Conservation (phyloP, 257 asterid species). For the Echium plantagineum region DNA sequence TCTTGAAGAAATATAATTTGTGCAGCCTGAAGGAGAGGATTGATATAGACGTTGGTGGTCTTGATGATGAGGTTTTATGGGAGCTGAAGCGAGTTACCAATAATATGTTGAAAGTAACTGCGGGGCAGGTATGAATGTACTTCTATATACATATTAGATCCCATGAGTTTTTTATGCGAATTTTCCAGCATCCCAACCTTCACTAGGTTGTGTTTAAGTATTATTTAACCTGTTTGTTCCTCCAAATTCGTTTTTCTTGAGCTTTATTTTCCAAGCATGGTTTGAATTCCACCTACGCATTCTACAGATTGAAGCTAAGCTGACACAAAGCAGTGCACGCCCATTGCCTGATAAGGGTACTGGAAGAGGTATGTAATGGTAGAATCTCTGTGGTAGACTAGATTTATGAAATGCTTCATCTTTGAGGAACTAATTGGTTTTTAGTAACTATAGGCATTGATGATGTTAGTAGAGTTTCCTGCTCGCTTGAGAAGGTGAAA, state of each 20-base stretch:
- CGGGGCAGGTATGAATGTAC: slow-evolving; percentile 24
- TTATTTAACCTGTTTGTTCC: background rate
- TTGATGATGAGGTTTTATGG: slow-evolving; percentile 33
- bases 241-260: too few species aligned
- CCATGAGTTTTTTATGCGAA: background rate
- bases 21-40: slow-evolving; percentile 7
- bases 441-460: slow-evolving; percentile 28
- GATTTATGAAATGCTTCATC: slow-evolving; percentile 23
- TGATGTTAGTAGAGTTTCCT: slow-evolving; percentile 21
- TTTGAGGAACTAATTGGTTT: slow-evolving; percentile 24
- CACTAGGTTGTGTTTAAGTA: slow-evolving; percentile 9
- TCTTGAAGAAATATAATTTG: slow-evolving; percentile 19
- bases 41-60: slow-evolving; percentile 14
- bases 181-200: slow-evolving; percentile 1
- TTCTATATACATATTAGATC: background rate
- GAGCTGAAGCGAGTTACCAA: slow-evolving; percentile 34
- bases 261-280: background rate
- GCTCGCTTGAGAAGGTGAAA: slow-evolving; percentile 17
- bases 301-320: slow-evolving; percentile 31
- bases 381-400: slow-evolving; percentile 7
- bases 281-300: slow-evolving; percentile 9
- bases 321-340: slow-evolving; percentile 13
- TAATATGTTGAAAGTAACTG: slow-evolving; percentile 15
- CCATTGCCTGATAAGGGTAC: slow-evolving; percentile 15
- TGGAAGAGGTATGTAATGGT: too few species aligned